Base-by-base conservation (phyloP, 2,329 filamentous ascomycete genomes). In the Lasiodiplodia hormozganensis region DNA sequence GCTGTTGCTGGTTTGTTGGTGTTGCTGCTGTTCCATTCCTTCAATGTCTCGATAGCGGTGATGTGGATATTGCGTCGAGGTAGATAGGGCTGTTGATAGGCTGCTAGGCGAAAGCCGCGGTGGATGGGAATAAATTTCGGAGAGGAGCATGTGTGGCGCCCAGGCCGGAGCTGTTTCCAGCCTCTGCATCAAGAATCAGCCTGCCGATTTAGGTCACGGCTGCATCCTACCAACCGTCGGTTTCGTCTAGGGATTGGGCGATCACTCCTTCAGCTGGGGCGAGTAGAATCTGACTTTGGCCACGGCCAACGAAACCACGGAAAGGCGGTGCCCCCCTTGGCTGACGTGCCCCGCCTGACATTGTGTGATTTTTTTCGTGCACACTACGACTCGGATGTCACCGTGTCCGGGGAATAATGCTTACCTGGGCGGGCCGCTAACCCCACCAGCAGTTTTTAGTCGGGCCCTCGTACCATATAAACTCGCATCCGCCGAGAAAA, bases 11-110 rank as follows among this genome's bases (percentile, higher is more conserved):
- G 40, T 36, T 34, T 14, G n/a, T 40, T 40, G 34, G 21, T 40
- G 54, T 40, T 49, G 16, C 25, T 60, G 14, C 38, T 34, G 8
- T 43, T 21, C 40, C 23, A 4, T n/a, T 49, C 40, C 25, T 36
- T 43, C 34, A 8, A 23, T 62, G 57, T 62, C 8, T 62, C 43
- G 31, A 65, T 65, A 53, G 31, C 40, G 51, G 21, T 14, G 60
- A 12, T n/a, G 28, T 21, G 28, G 57, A 49, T 49, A n/a, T 25
- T 25, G 10, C 10, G 53, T 57, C 28, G 34, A 23, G 23, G 21
- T 53, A 23, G 51, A 53, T 53, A 21, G 36, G 25, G 5, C 14
- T 12, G 23, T 62, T 47, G 40, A 47, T 47, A 47, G 40, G 40
- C n/a, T 47, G 40, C 18, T 47, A 47, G 40, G 40, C 40, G 40